Percentiles rank a stretch among this genome's conserved stretches.
Evolutionary conservation across 371 early-diverging fungal species (phyloP).

Genomic region (Circinella minor): DNA sequence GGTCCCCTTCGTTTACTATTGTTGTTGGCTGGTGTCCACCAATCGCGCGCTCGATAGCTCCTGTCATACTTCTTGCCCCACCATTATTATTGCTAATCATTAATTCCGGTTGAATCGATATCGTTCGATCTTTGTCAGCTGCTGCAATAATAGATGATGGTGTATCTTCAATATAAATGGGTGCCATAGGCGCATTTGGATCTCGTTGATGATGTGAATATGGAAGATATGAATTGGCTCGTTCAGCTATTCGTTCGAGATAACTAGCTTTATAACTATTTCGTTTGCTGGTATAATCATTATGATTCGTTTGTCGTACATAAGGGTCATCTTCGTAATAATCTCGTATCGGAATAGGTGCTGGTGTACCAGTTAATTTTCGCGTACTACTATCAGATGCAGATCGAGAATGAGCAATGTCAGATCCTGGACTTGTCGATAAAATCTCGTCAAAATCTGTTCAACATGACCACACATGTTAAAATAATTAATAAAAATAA

Average conservation of each 20-base stretch:
- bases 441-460: constrained; percentile 14
- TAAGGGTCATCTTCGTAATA: constrained; percentile 43
- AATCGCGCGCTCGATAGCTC: neutral
- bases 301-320: constrained; percentile 19
- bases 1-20: neutral
- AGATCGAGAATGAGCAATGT: constrained; percentile 36
- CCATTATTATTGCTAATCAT: neutral
- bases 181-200: constrained; percentile 30
- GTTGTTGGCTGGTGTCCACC: neutral
- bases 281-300: neutral
- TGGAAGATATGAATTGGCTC: constrained; percentile 53
- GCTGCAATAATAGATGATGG: neutral
- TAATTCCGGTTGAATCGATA: constrained; percentile 6
- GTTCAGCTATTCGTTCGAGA: constrained; percentile 1
- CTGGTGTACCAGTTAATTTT: constrained; percentile 22
- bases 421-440: constrained; percentile 1
- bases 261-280: neutral
- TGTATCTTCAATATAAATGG: constrained; percentile 46
- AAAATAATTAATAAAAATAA: neutral
- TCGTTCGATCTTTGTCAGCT: constrained; percentile 16
- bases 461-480: neutral
- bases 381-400: constrained; percentile 52
- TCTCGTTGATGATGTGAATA: constrained; percentile 49
- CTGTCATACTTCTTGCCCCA: constrained; percentile 2
- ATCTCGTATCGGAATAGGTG: constrained; percentile 6